These are phyloP conservation scores for Chlorella sp. DNA, from an alignment of 139 green algal genomes.

Conservation along the genomic window DNA sequence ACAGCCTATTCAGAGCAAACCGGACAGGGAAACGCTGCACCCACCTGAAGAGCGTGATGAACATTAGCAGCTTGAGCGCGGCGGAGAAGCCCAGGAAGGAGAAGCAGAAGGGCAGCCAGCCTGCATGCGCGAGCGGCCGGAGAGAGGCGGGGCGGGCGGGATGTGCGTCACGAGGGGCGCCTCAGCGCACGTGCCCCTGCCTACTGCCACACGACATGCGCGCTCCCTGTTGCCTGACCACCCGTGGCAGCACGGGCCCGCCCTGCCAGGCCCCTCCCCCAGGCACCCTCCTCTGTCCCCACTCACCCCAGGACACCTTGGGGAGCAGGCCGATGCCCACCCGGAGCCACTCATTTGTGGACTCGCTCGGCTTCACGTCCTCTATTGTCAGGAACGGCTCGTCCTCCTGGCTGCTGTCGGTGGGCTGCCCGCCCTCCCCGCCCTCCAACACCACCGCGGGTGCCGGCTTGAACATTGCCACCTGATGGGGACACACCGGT, in stretches of 20 bases:
- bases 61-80: constrained; percentile 35
- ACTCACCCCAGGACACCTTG: constrained; percentile 19
- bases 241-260: not conserved
- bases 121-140: not conserved
- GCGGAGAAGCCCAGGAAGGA: constrained; percentile 31
- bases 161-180: no score
- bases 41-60: constrained; percentile 30
- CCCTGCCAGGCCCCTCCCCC: no score
- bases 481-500: not conserved
- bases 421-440: not conserved
- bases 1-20: no score
- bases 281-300: not conserved
- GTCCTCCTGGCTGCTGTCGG: not conserved
- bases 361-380: not conserved
- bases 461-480: constrained; percentile 21
- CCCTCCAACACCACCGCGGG: not conserved
- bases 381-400: constrained; percentile 21
- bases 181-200: not conserved
- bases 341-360: constrained; percentile 7
- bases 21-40: no score
- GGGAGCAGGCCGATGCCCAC: constrained; percentile 12
- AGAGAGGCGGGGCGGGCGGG: not conserved
- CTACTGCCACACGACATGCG: not conserved
- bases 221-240: not conserved
- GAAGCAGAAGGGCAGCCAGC: constrained; percentile 39